Conservation (phyloP, 169 alveolate species). For the Plasmodium inui region DNA sequence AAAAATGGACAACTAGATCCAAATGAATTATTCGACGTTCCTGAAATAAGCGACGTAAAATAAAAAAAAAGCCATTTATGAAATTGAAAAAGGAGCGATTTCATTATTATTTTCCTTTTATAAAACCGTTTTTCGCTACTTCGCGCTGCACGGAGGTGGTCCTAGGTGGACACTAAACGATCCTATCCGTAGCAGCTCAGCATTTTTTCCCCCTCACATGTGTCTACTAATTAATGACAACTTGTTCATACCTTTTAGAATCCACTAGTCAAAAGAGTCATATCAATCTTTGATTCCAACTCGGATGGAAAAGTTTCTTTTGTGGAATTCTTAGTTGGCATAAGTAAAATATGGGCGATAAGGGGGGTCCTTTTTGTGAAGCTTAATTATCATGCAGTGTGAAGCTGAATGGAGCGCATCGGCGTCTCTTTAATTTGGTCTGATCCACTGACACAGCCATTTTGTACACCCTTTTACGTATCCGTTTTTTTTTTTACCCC, state of each 20-base stretch:
- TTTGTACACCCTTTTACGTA: not conserved
- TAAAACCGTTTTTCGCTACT: not conserved
- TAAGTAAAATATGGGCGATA: constrained; percentile 80
- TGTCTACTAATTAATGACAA: not conserved
- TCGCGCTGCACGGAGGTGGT: not conserved
- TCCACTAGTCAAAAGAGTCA: constrained; percentile 96
- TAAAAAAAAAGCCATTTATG: not conserved
- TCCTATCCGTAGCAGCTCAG: no score
- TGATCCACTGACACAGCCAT: not conserved
- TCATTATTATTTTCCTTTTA: constrained; percentile 8
- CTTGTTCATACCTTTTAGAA: constrained; percentile 82
- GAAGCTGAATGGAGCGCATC: not conserved
- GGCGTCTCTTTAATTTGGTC: not conserved
- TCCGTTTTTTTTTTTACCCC: not conserved
- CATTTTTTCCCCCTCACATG: not conserved
- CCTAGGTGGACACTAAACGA: not conserved
- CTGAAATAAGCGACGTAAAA: constrained; percentile 93
- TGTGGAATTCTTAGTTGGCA: constrained; percentile 96
- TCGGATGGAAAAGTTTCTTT: constrained; percentile 97
- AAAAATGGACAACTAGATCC: constrained; percentile 95
- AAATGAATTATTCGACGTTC: constrained; percentile 95
- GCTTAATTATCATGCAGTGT: not conserved
- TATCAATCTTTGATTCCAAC: constrained; percentile 95
- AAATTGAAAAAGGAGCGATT: not conserved
- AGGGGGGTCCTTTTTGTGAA: not conserved